Percentiles rank a stretch among this genome's conserved stretches.
Conservation (phyloP, 345 rosid genomes). For the Odontarrhena argentea region DNA sequence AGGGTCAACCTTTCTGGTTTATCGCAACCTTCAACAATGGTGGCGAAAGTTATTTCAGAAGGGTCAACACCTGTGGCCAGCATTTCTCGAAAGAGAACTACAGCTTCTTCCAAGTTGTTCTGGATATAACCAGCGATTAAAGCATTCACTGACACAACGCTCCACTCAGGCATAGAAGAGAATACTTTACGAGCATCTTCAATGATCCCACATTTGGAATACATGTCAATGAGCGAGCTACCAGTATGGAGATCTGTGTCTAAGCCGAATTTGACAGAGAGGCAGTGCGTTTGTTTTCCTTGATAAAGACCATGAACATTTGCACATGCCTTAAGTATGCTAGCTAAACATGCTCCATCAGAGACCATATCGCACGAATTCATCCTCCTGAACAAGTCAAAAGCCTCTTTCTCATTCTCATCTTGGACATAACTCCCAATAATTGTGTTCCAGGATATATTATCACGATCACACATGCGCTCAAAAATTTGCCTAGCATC, state of each 20-base stretch:
- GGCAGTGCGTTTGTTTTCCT: constrained; percentile 72
- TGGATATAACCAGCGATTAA: constrained; percentile 76
- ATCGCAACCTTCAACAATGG: constrained; percentile 80
- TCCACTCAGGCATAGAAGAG: constrained; percentile 57
- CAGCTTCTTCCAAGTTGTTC: constrained; percentile 55
- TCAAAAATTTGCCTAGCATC: constrained; percentile 82
- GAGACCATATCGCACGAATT: constrained; percentile 52
- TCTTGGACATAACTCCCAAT: constrained; percentile 86
- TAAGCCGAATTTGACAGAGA: constrained; percentile 65
- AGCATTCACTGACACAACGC: constrained; percentile 83
- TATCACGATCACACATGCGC: constrained; percentile 54
- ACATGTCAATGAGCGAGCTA: constrained; percentile 91
- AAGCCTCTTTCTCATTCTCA: constrained; percentile 69
- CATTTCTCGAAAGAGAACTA: constrained; percentile 62
- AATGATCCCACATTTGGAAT: constrained; percentile 65
- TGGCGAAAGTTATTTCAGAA: constrained; percentile 71
- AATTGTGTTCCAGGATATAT: constrained; percentile 91
- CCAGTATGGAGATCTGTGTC: constrained; percentile 78
- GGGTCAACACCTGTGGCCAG: constrained; percentile 58
- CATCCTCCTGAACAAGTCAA: constrained; percentile 68
- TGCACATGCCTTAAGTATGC: constrained; percentile 82
- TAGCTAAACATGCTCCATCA: constrained; percentile 79
- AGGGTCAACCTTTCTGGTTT: constrained; percentile 53
- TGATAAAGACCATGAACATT: constrained; percentile 56
- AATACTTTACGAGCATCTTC: constrained; percentile 53